Conservation (phyloP, 345 rosid species). For the Euphorbia pulcherrima region DNA sequence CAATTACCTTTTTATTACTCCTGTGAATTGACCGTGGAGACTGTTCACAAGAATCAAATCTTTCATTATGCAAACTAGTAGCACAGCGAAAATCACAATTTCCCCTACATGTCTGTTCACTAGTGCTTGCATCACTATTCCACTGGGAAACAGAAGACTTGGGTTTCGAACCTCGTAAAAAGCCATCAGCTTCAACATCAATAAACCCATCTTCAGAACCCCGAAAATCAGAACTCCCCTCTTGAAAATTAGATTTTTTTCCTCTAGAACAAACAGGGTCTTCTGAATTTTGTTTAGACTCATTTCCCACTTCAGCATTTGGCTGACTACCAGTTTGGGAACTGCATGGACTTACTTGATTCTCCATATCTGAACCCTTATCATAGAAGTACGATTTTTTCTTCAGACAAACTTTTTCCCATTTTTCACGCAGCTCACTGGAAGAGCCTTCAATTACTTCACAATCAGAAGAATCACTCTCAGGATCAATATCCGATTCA, state of each 20-base stretch:
- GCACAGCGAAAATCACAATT: constrained; percentile 8
- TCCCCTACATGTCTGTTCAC: constrained; percentile 9
- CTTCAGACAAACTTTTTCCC: constrained; percentile 55
- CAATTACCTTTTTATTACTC: constrained; percentile 15
- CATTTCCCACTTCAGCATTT: constrained; percentile 21
- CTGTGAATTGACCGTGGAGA: constrained; percentile 8
- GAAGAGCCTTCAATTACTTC: constrained; percentile 51
- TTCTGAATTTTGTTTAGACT: constrained; percentile 22
- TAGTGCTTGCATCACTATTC: constrained; percentile 14
- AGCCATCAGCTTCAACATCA: constrained; percentile 9
- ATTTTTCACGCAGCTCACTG: constrained; percentile 50
- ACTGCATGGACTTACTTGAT: constrained; percentile 32
- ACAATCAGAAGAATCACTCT: constrained; percentile 25
- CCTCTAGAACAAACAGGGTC: constrained; percentile 23
- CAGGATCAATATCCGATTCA: constrained; percentile 13
- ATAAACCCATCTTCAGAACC: constrained; percentile 21
- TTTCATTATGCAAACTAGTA: constrained; percentile 17
- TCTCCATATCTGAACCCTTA: constrained; percentile 29
- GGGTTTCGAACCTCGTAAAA: background rate
- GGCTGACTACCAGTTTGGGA: constrained; percentile 21
- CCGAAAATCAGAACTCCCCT: constrained; percentile 22
- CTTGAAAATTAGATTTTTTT: constrained; percentile 22
- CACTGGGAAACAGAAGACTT: constrained; percentile 3
- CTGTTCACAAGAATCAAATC: constrained; percentile 18
- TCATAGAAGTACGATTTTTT: constrained; percentile 34